phyloP scores from a whole-genome alignment of 768 basidiomycete species.

The Tubosaeta sp. region DNA sequence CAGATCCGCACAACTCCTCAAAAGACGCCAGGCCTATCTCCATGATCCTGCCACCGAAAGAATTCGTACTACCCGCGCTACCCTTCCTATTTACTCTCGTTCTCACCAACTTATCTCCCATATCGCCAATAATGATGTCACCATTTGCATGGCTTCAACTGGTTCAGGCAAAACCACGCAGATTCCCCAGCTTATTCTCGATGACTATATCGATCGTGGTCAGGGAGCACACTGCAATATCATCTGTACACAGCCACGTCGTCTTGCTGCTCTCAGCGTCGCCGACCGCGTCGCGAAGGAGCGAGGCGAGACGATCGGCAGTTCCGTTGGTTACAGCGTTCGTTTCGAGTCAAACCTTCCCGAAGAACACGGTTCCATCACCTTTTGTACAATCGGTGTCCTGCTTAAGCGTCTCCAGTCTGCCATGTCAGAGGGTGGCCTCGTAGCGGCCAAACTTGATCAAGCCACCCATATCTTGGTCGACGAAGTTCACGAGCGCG shows the following conservation, averaged over 20 bases:
- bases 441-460: constrained; percentile 48
- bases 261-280: constrained; percentile 88
- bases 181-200: constrained; percentile 88
- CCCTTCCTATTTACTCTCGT: constrained; percentile 73
- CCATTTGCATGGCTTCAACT: constrained; percentile 84
- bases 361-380: constrained; percentile 76
- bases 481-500: constrained; percentile 95
- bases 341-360: constrained; percentile 84
- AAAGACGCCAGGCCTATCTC: constrained; percentile 56
- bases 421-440: constrained; percentile 47
- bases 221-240: constrained; percentile 84
- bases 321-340: constrained; percentile 85
- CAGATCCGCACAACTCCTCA: constrained; percentile 57
- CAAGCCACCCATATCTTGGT: constrained; percentile 86
- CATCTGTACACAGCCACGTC: constrained; percentile 89
- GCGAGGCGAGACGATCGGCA: constrained; percentile 67
- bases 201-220: constrained; percentile 73
- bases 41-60: constrained; percentile 52
- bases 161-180: constrained; percentile 96
- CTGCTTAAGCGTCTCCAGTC: constrained; percentile 85
- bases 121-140: constrained; percentile 75
- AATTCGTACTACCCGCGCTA: constrained; percentile 63
- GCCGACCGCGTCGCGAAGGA: constrained; percentile 90
- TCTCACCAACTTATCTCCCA: constrained; percentile 63
- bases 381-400: constrained; percentile 91